Base-by-base conservation (phyloP, 164 flowering plant genomes). In the grape (Vitis vinifera) region DNA sequence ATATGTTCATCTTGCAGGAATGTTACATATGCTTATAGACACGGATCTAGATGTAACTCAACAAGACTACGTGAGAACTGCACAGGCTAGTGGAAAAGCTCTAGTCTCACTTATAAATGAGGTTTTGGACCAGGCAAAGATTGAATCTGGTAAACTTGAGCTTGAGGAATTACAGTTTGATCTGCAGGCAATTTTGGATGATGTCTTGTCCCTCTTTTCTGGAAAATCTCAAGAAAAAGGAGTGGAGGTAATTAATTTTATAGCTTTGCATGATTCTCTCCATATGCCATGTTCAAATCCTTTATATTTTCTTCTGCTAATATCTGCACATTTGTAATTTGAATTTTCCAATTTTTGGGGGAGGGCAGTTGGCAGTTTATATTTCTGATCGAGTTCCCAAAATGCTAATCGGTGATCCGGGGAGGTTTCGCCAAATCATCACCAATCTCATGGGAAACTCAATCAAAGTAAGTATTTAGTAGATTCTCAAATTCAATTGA, bases 361-460 rank as follows among this genome's bases (percentile, higher is more conserved):
- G 59, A 71, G 78, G 61, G 78, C 82, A 95, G 99, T 77, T 95
- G 79, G 96, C 96, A 44, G 96, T 82, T 52, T 90, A 85, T 76
- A 81, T 95, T 29, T 95, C 99, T 65, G 91, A 88, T 71, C 86
- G 66, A 48, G 94, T 95, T 71, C 98, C 99, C 67, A 88, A 90
- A 61, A 70, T 70, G 77, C 77, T 95, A 63, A 80, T 91, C 57
- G 99, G 99, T 59, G 98, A 95, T 82, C 97, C 98, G 0, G 97
- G 98, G 65, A 86, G 98, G 70, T 95, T 95, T 80, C 85, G 93
- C 44, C 99, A 93, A 69, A 91, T 95, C 66, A 84, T 95, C 62
- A 95, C 94, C 48, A 95, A 95, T 79, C 95, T 95, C 59, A 82
- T 95, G 88, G 99, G 98, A 4, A 95, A 95, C 74, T 95, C 99